These are phyloP conservation scores for Verticillium tricorpus DNA, from an alignment of 2,329 filamentous ascomycete genomes.

Conservation along the genomic window DNA sequence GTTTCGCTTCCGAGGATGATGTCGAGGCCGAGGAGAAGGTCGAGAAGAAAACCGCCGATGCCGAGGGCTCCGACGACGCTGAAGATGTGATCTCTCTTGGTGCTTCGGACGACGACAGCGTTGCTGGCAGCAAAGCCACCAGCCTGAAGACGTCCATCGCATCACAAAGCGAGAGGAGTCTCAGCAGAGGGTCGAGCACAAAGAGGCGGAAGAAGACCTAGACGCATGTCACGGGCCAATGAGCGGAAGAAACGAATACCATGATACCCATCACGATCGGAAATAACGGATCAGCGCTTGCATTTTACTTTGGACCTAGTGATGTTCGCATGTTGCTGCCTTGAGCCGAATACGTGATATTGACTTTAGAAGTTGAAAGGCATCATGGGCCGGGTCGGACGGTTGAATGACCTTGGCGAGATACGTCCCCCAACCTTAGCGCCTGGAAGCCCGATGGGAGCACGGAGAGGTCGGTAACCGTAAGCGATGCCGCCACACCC, in stretches of 20 bases:
- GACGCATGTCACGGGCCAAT: background rate
- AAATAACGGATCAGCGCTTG: background rate
- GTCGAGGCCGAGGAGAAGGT: conserved; percentile 24
- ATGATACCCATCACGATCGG: background rate
- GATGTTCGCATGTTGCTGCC: background rate
- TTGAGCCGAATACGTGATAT: background rate
- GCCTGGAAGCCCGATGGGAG: no score
- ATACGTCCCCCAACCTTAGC: no score
- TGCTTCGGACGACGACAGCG: conserved; percentile 16
- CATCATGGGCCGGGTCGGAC: no score
- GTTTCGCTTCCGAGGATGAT: conserved; percentile 39
- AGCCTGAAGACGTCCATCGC: conserved; percentile 13
- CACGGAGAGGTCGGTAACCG: background rate
- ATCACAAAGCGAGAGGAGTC: background rate
- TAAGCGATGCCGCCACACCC: background rate
- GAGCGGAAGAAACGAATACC: background rate
- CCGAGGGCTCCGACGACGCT: conserved; percentile 8
- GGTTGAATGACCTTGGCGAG: no score
- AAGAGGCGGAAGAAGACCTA: conserved; percentile 12
- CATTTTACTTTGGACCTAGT: background rate
- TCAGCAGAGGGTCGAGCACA: conserved; percentile 1
- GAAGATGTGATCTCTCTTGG: conserved; percentile 12
- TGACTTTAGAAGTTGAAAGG: background rate
- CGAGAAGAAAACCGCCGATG: background rate
- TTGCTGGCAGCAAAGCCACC: conserved; percentile 23